These are phyloP conservation scores for Phytophthora aleatoria DNA, from an alignment of 352 stramenopile genomes.

Conservation along the genomic window DNA sequence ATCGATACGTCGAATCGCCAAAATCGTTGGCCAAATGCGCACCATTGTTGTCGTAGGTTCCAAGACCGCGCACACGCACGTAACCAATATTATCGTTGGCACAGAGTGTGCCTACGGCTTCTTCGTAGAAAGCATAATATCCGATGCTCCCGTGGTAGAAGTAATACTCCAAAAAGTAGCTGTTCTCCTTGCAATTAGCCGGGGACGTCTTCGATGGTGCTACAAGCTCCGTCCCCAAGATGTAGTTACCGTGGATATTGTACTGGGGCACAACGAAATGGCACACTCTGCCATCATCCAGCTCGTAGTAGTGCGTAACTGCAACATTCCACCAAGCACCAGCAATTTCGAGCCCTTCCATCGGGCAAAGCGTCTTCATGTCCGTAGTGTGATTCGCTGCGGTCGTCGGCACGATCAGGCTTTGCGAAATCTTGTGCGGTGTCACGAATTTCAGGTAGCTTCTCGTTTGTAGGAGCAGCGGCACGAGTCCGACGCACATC, in stretches of 20 bases:
- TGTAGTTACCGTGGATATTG: slow-evolving; percentile 33
- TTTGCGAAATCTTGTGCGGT: slow-evolving; percentile 33
- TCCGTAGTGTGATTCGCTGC: slow-evolving; percentile 12
- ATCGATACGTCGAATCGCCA: slow-evolving; percentile 19
- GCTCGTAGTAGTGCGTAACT: slow-evolving; percentile 32
- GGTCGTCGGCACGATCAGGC: slow-evolving; percentile 19
- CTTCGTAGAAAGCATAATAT: slow-evolving; percentile 37
- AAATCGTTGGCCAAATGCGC: slow-evolving; percentile 21
- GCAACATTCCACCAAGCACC: slow-evolving; percentile 35
- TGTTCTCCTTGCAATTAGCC: slow-evolving; percentile 12
- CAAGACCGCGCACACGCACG: slow-evolving; percentile 29
- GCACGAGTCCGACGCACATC: slow-evolving; percentile 27
- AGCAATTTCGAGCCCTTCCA: slow-evolving; percentile 36
- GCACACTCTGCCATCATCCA: slow-evolving; percentile 20
- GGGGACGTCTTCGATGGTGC: slow-evolving; percentile 4
- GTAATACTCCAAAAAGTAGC: slow-evolving; percentile 38
- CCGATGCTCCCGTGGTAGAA: slow-evolving; percentile 39
- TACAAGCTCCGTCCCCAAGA: slow-evolving; percentile 17
- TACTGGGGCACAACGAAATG: slow-evolving; percentile 38
- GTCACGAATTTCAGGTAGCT: slow-evolving; percentile 42
- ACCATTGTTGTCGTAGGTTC: slow-evolving; percentile 35
- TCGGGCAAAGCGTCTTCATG: slow-evolving; percentile 21
- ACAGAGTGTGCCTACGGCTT: slow-evolving; percentile 30
- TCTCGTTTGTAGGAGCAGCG: slow-evolving; percentile 27
- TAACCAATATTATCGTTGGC: slow-evolving; percentile 34